Evolutionary conservation across 148 eudicot species (phyloP).

Genomic region (Pouteria glomerata): DNA sequence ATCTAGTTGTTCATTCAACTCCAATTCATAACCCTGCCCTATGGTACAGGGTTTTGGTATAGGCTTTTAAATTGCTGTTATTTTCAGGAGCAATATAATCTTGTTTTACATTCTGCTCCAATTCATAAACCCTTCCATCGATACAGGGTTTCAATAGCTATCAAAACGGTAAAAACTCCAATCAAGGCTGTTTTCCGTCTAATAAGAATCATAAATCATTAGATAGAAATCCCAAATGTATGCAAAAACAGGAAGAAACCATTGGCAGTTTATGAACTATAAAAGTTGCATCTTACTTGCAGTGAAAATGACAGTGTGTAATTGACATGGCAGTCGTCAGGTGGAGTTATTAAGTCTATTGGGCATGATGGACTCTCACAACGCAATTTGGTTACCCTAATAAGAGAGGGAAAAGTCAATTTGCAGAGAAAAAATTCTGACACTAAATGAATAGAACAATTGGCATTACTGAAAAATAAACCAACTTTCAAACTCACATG

Average conservation of each 20-base stretch:
- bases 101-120: not conserved
- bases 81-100: not conserved
- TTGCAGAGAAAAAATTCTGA: not conserved
- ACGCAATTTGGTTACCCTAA: constrained; percentile 57
- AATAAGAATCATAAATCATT: not conserved
- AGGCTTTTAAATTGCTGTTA: not conserved
- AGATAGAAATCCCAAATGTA: not conserved
- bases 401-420: constrained; percentile 15
- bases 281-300: constrained; percentile 47
- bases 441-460: constrained; percentile 5
- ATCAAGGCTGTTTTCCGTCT: not conserved
- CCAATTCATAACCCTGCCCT: not conserved
- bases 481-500: constrained; percentile 41
- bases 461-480: not conserved
- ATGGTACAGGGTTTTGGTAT: not conserved
- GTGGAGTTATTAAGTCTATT: constrained; percentile 65
- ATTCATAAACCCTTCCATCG: not conserved
- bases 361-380: constrained; percentile 73
- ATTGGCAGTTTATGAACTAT: not conserved
- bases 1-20: not conserved
- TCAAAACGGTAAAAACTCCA: not conserved
- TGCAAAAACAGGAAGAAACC: not conserved
- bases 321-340: constrained; percentile 90
- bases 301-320: constrained; percentile 71
- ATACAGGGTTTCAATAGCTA: not conserved